phyloP scores from a whole-genome alignment of 495 filamentous ascomycete genomes.

The Tuber calosporum region DNA sequence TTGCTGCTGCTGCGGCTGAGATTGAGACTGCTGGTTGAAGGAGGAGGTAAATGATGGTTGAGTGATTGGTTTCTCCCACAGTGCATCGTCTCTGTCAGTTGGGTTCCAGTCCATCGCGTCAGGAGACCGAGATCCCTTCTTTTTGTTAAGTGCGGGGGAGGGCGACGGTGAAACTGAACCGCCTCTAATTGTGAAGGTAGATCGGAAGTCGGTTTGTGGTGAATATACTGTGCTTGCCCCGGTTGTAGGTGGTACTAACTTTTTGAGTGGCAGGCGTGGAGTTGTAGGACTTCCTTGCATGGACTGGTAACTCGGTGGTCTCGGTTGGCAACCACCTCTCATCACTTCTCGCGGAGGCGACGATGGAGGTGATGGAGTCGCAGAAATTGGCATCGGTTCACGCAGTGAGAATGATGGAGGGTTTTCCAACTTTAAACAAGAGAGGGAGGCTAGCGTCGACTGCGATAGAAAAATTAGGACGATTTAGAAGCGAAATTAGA shows the following conservation, averaged over 20 bases:
- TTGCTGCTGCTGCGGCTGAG: conserved; percentile 7
- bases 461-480: conserved; percentile 9
- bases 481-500: not conserved
- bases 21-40: not conserved
- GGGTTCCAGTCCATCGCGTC: conserved; percentile 41
- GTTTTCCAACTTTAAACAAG: conserved; percentile 37
- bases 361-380: conserved; percentile 25
- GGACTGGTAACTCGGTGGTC: conserved; percentile 18
- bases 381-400: conserved; percentile 26
- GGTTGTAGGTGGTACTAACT: conserved; percentile 1
- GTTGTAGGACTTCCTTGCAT: conserved; percentile 7
- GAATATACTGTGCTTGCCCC: conserved; percentile 8
- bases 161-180: conserved; percentile 23
- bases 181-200: not conserved
- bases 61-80: conserved; percentile 12
- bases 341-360: conserved; percentile 13
- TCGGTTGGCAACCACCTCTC: not conserved
- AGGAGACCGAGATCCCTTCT: conserved; percentile 13
- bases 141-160: conserved; percentile 8
- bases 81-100: conserved; percentile 6
- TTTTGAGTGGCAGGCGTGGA: conserved; percentile 18
- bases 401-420: conserved; percentile 36
- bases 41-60: conserved; percentile 17
- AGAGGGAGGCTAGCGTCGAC: conserved; percentile 30
- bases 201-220: conserved; percentile 13